These are phyloP conservation scores for Litchi chinensis DNA, from an alignment of 345 rosid species.

Conservation along the genomic window DNA sequence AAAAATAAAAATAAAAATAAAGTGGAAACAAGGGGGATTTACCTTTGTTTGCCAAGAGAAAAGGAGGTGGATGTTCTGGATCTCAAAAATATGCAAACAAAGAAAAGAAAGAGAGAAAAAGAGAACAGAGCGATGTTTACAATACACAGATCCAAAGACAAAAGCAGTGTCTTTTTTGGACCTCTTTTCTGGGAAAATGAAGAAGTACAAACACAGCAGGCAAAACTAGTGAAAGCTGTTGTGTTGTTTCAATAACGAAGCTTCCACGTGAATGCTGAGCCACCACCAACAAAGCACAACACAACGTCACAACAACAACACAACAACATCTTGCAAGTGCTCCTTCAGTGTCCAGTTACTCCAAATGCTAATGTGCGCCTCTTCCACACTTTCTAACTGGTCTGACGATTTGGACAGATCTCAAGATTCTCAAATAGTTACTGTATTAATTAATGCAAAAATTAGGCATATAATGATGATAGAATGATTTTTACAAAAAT, in stretches of 20 bases:
- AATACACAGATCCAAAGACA: constrained; percentile 22
- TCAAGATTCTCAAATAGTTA: no score
- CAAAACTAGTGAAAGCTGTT: constrained; percentile 14
- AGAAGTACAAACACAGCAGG: constrained; percentile 4
- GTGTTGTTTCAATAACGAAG: constrained; percentile 6
- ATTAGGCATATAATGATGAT: no score
- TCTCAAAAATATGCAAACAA: neutral
- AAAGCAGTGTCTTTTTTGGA: neutral
- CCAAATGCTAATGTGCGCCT: neutral
- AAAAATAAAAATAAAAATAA: neutral
- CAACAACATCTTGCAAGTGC: neutral
- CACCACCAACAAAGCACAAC: neutral
- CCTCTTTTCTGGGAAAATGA: neutral
- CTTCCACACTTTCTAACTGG: neutral
- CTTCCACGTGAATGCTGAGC: constrained; percentile 28
- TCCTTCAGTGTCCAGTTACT: no score
- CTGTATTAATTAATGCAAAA: no score
- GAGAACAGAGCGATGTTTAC: neutral
- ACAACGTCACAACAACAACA: neutral
- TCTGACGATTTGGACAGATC: no score
- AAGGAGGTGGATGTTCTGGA: neutral
- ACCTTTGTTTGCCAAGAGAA: neutral
- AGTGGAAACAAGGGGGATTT: neutral
- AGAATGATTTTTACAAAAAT: no score
- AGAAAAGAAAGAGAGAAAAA: neutral